Conservation (phyloP, 2,329 filamentous ascomycete genomes). For the Alternaria gaisen region DNA sequence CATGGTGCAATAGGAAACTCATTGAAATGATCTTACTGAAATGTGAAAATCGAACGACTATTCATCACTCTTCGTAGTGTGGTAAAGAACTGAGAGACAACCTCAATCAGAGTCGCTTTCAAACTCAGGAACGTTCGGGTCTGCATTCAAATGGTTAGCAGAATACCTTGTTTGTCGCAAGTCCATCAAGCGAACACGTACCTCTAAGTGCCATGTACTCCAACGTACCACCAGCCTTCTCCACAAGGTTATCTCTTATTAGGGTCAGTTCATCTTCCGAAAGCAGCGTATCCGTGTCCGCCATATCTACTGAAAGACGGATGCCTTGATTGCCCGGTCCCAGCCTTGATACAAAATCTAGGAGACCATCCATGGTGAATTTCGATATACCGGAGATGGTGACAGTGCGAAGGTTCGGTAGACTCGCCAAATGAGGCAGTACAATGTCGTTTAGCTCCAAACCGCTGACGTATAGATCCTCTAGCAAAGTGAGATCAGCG, state of each 20-base stretch:
- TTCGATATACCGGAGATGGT: slow-evolving; percentile 64
- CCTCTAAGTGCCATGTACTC: slow-evolving; percentile 57
- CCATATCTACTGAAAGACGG: slow-evolving; percentile 55
- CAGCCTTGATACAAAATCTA: slow-evolving; percentile 55
- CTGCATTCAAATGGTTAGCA: slow-evolving; percentile 34
- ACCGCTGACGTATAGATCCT: slow-evolving; percentile 66
- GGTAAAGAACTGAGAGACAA: background rate
- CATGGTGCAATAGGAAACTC: background rate
- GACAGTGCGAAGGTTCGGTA: slow-evolving; percentile 62
- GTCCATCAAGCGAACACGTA: slow-evolving; percentile 29
- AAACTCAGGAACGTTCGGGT: slow-evolving; percentile 57
- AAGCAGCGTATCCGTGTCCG: slow-evolving; percentile 54
- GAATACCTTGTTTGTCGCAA: background rate
- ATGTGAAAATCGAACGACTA: background rate
- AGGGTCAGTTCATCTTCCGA: slow-evolving; percentile 51
- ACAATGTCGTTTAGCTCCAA: slow-evolving; percentile 62
- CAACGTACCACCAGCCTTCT: slow-evolving; percentile 55
- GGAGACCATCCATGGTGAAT: slow-evolving; percentile 63
- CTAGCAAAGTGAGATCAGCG: slow-evolving; percentile 57
- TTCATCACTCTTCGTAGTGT: background rate
- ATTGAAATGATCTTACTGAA: background rate
- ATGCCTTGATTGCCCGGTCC: slow-evolving; percentile 55
- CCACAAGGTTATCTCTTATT: slow-evolving; percentile 49
- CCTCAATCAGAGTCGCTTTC: slow-evolving; percentile 56
- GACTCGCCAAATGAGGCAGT: slow-evolving; percentile 54